Percentiles rank a stretch among this genome's conserved stretches.
Evolutionary conservation across 1,139 yeast species (phyloP).

Genomic region (Blastobotrys niveus): DNA sequence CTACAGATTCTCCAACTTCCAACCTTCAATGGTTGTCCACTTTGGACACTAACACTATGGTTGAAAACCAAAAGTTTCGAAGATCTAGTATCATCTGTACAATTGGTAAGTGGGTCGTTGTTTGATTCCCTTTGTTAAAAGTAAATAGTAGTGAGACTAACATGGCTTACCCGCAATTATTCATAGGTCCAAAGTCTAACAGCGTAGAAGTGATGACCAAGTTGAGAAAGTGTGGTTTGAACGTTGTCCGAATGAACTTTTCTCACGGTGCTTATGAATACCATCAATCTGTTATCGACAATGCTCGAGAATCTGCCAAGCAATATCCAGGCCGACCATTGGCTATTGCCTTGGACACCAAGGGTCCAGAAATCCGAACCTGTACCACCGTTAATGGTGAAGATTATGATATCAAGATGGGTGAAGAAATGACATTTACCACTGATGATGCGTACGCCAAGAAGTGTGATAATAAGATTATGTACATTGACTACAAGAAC

Average conservation of each 20-base stretch:
- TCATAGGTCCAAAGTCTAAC: constrained; percentile 95
- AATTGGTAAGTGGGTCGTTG: constrained; percentile 68
- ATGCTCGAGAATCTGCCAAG: constrained; percentile 90
- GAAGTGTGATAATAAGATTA: constrained; percentile 66
- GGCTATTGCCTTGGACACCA: constrained; percentile 97
- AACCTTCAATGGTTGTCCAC: constrained; percentile 73
- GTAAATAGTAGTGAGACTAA: not conserved
- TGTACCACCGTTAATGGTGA: constrained; percentile 78
- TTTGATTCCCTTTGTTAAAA: not conserved
- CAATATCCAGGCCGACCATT: constrained; percentile 91
- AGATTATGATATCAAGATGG: constrained; percentile 77
- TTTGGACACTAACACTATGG: constrained; percentile 71
- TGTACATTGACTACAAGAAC: constrained; percentile 93
- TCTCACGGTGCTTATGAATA: constrained; percentile 96
- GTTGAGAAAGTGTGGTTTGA: constrained; percentile 93
- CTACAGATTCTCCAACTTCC: constrained; percentile 32
- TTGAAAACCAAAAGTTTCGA: constrained; percentile 64
- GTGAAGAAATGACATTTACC: constrained; percentile 88
- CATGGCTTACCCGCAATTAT: constrained; percentile 17
- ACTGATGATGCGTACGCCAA: constrained; percentile 77
- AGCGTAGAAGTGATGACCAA: constrained; percentile 74
- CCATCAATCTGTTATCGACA: constrained; percentile 94
- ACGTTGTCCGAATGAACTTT: constrained; percentile 98
- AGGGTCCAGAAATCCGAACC: constrained; percentile 99
- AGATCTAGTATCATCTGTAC: constrained; percentile 97